phyloP scores from a whole-genome alignment of 2,329 filamentous ascomycete genomes.

The Botryosphaeria agaves region DNA sequence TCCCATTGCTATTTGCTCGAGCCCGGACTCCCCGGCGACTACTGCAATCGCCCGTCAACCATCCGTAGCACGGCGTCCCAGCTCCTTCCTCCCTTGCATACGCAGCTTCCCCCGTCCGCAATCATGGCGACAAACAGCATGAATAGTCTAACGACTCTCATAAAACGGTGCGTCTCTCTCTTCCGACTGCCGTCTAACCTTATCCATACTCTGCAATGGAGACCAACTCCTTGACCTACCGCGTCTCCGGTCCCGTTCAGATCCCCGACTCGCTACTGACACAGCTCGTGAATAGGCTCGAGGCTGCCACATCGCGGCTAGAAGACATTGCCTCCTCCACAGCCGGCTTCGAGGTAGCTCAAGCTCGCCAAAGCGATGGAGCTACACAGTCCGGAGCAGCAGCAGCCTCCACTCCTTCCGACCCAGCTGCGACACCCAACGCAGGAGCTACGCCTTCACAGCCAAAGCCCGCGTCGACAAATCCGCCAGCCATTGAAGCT shows the following conservation, averaged over 20 bases:
- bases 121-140: slow-evolving; percentile 67
- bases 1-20: too few relatives aligned
- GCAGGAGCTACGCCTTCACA: slow-evolving; percentile 23
- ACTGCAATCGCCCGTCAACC: too few relatives aligned
- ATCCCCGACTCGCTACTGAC: slow-evolving; percentile 29
- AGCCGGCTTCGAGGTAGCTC: too few relatives aligned
- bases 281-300: slow-evolving; percentile 48
- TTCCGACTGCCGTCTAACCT: too few relatives aligned
- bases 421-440: slow-evolving; percentile 17
- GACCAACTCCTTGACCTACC: slow-evolving; percentile 6
- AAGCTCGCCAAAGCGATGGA: slow-evolving; percentile 41
- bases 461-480: slow-evolving; percentile 35
- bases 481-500: slow-evolving; percentile 68
- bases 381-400: slow-evolving; percentile 5
- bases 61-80: too few relatives aligned
- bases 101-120: slow-evolving; percentile 6
- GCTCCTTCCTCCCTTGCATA: slow-evolving; percentile 10
- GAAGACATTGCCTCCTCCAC: slow-evolving; percentile 85
- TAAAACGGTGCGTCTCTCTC: slow-evolving; percentile 63
- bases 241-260: slow-evolving; percentile 6
- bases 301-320: slow-evolving; percentile 87
- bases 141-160: slow-evolving; percentile 92
- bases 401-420: slow-evolving; percentile 13
- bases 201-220: too few relatives aligned
- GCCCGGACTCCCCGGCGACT: too few relatives aligned